Evolutionary conservation across 1,139 yeast genomes (phyloP), one percentile per base, ranked within the genome.

Genomic region (Hyphopichia pseudoburtonii): DNA sequence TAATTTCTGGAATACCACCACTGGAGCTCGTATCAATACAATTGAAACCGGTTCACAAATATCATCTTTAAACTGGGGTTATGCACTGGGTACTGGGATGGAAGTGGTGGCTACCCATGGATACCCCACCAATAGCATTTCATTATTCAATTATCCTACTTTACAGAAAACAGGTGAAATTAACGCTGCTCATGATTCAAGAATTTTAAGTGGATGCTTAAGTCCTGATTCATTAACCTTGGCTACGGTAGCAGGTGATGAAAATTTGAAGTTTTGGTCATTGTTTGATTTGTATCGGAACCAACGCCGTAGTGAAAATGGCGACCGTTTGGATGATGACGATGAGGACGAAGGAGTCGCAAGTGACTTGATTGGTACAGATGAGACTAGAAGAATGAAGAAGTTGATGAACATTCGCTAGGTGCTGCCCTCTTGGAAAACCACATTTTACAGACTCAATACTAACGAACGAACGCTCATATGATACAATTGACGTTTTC

Each of bases 191-290:
- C 98, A 94, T 57, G 97, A 89, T 48, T 80, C 95, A 11, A 75
- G 98, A 47, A 89, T 94, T 22, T 73, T 94, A 41, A 80, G 79
- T 47, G 86, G 96, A 21, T 82, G 90, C 37, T 60, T 92, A 39
- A 86, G 96, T 33, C 97, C 97, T 6, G 97, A 92, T 59, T 86
- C 85, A 18, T 78, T 86, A 38, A 87, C 95, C 0, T 65, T 90
- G 41, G 98, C 97, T 1, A 92, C 98, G 0, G 89, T 92, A 36
- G 95, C 97, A 2, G 95, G 96, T 5, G 98, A 94, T 62, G 99
- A 94, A 60, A 92, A 90, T 61, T 74, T 94, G 54, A 92, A 92
- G 66, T 92, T 94, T 65, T 94, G 96, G 94, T 84, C 87, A 49
- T 73, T 94, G 21, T 92, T 89, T 62, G 97, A 90, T 51, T 52